Percentiles rank a stretch among this genome's conserved stretches.
Conservation (phyloP, 1,284 basidiomycete species). For the Malassezia restricta region DNA sequence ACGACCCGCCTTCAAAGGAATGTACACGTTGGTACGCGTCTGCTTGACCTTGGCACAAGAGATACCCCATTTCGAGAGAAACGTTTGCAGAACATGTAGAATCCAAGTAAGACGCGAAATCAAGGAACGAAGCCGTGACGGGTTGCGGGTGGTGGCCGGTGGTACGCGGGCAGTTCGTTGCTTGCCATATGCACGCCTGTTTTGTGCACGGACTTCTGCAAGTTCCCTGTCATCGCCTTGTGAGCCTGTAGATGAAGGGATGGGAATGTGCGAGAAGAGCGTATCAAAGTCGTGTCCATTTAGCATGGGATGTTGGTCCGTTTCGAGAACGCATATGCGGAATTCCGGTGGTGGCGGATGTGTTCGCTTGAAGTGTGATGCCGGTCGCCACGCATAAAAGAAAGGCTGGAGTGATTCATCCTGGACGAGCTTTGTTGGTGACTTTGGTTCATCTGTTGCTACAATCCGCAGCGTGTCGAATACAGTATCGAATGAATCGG, state of each 20-base stretch:
- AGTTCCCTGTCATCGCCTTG: conserved; percentile 18
- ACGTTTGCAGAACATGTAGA: neutral
- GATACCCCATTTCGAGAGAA: conserved; percentile 1
- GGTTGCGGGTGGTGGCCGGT: conserved; percentile 9
- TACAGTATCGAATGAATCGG: conserved; percentile 10
- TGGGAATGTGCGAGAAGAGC: conserved; percentile 31
- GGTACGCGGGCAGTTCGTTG: conserved; percentile 1
- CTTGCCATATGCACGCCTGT: conserved; percentile 30
- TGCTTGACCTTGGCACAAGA: conserved; percentile 10
- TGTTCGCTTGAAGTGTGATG: conserved; percentile 67
- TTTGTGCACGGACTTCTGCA: conserved; percentile 21
- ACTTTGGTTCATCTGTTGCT: conserved; percentile 47
- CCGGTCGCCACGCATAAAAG: conserved; percentile 84
- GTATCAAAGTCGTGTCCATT: conserved; percentile 22
- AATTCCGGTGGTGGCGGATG: conserved; percentile 73
- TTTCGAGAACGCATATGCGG: conserved; percentile 58
- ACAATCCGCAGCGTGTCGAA: conserved; percentile 57
- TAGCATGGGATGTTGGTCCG: conserved; percentile 21
- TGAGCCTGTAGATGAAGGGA: conserved; percentile 11
- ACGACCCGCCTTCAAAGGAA: conserved; percentile 64
- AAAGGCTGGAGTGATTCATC: conserved; percentile 50
- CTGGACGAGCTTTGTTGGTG: neutral
- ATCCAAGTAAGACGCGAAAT: conserved; percentile 5
- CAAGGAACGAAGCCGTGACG: conserved; percentile 9
- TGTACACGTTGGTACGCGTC: conserved; percentile 36